These are phyloP conservation scores for Teratosphaeria zuluensis DNA, from an alignment of 2,329 filamentous ascomycete species.

Conservation along the genomic window DNA sequence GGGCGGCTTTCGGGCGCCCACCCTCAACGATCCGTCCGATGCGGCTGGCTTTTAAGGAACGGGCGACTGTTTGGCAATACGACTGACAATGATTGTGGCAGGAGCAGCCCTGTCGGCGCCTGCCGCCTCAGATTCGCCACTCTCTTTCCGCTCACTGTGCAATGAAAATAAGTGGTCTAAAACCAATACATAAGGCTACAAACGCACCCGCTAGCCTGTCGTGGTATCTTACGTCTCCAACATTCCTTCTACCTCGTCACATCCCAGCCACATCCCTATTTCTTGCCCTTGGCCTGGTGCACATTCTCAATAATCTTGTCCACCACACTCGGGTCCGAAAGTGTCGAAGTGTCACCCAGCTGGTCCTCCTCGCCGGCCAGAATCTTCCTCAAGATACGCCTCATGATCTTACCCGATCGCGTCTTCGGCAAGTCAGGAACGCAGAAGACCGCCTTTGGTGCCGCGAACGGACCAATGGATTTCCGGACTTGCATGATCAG, in stretches of 20 bases:
- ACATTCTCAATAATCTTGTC: constrained; percentile 80
- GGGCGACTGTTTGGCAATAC: no score
- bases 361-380: constrained; percentile 94
- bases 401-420: constrained; percentile 97
- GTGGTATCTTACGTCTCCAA: neutral
- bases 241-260: neutral
- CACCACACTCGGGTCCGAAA: constrained; percentile 84
- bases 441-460: constrained; percentile 84
- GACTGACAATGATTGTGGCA: no score
- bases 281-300: constrained; percentile 42
- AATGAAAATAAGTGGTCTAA: neutral
- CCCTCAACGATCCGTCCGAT: no score
- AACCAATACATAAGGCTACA: neutral
- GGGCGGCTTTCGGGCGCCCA: no score
- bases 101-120: no score
- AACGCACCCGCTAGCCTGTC: neutral
- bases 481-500: constrained; percentile 90
- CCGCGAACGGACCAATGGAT: constrained; percentile 94
- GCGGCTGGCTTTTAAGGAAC: no score
- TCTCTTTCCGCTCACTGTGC: no score
- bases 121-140: no score
- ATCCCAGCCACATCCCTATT: neutral
- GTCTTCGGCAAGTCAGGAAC: constrained; percentile 96
- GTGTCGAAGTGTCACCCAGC: constrained; percentile 84
- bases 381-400: constrained; percentile 93